These are phyloP conservation scores for Eimeria mitis DNA, from an alignment of 169 alveolate genomes.

Conservation along the genomic window DNA sequence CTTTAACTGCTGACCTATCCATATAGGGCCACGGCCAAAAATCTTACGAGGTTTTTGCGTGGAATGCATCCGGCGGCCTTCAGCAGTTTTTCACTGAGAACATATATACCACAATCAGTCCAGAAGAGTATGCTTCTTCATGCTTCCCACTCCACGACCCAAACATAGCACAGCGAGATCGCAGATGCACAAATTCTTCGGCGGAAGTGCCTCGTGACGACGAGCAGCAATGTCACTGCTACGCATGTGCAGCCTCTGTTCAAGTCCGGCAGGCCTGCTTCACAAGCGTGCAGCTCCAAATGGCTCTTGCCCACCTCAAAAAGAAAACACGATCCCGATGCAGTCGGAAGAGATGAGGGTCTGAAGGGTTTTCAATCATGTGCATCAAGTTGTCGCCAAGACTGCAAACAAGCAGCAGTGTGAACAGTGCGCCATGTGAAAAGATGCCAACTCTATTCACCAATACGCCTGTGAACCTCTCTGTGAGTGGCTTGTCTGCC, in stretches of 20 bases:
- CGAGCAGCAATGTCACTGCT: too few species aligned
- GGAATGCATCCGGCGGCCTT: constrained; percentile 91
- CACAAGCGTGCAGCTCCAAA: neutral
- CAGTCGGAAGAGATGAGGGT: constrained; percentile 92
- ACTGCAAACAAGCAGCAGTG: constrained; percentile 54
- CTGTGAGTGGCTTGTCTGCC: neutral
- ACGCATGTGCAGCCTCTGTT: neutral
- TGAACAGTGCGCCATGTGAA: neutral
- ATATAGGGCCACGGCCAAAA: neutral
- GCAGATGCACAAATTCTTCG: neutral
- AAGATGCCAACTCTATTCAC: neutral
- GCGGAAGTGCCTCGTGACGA: neutral
- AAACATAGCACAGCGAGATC: neutral
- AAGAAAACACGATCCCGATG: constrained; percentile 93
- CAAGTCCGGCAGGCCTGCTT: neutral
- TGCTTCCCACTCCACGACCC: neutral
- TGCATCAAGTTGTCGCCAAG: constrained; percentile 92
- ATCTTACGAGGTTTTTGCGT: constrained; percentile 88
- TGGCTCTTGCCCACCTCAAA: constrained; percentile 83
- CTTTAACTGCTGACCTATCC: neutral
- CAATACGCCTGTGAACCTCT: neutral
- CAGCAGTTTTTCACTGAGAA: constrained; percentile 86
- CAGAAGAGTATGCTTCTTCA: neutral
- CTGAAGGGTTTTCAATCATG: constrained; percentile 91
- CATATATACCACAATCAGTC: neutral